Evolutionary conservation across 2,329 filamentous ascomycete genomes (phyloP).

Genomic region (Diaporthe sp.): DNA sequence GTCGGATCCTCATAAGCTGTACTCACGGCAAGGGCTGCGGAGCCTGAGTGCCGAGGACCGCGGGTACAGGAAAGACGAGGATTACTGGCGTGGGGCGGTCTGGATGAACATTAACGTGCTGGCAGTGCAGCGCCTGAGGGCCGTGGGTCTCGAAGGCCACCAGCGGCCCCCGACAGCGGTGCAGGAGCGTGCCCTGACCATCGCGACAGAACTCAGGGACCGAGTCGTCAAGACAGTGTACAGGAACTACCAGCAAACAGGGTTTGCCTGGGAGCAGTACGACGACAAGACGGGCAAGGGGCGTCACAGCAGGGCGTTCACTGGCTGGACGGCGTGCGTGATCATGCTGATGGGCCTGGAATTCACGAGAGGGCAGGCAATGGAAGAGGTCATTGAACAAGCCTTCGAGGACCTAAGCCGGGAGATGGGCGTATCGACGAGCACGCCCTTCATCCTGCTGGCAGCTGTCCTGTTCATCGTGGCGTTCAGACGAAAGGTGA

Average conservation of each 20-base stretch:
- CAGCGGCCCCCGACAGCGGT: not conserved
- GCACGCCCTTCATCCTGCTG: not conserved
- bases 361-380: conserved; percentile 16
- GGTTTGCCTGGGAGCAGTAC: conserved; percentile 80
- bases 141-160: conserved; percentile 30
- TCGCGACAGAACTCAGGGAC: conserved; percentile 37
- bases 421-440: conserved; percentile 5
- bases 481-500: conserved; percentile 22
- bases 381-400: conserved; percentile 10
- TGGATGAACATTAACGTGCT: conserved; percentile 48
- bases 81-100: conserved; percentile 40
- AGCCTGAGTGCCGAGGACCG: conserved; percentile 37
- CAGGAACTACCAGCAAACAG: conserved; percentile 71
- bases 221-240: conserved; percentile 36
- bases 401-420: conserved; percentile 2
- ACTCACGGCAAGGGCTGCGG: conserved; percentile 36
- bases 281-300: conserved; percentile 73
- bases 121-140: conserved; percentile 66
- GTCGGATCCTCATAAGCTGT: conserved; percentile 34
- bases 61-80: conserved; percentile 36
- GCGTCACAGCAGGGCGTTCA: conserved; percentile 77
- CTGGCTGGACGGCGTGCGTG: conserved; percentile 78
- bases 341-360: conserved; percentile 71
- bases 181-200: conserved; percentile 25
- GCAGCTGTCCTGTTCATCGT: not conserved